Evolutionary conservation across 208 protist species (phyloP), one percentile per base, ranked within the genome.

Genomic region (Porcisia deanei): DNA sequence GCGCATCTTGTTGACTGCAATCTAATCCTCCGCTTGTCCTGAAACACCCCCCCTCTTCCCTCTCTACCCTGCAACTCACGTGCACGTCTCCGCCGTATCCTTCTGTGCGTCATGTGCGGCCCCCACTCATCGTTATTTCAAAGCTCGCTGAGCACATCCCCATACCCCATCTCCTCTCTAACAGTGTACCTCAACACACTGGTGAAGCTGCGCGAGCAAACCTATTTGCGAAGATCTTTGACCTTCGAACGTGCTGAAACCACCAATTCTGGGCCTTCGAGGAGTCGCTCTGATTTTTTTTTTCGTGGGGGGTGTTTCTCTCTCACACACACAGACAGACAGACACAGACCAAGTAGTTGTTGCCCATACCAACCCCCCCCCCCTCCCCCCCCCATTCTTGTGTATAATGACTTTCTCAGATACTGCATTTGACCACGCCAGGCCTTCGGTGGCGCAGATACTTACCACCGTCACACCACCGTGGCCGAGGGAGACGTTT

Each of bases 401-500:
- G 30, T 30, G 0, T 30, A 67, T 47, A 3, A 67, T 67, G 63
- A 52, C 41, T 34, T 45, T 37, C 10, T 43, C 47, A 6, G 63
- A 67, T 6, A 20, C 41, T 30, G 18, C 37, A 1, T 10, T 10
- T 16, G 1, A 49, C 41, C 9, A 10, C 14, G 22, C 63, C 18
- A 43, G 1, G 7, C 18, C 63, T 30, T 25, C 20, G 22, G 8
- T 49, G 41, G 41, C 16, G 8, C 22, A 6, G 2, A 4, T 14
- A n/a, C 20, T 8, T 18, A 10, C 22, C 41, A 14, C 41, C 20
- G 22, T n/a, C 20, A 10, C 63, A 34, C 3, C 63, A 49, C 37
- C 41, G 63, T 72, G 14, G 55, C 34, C 72, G 18, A 45, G 65
- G 2, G 59, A 73, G 64, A 55, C 43, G 18, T 52, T 73, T 20